Evolutionary conservation across 2,329 filamentous ascomycete genomes (phyloP), one percentile per base, ranked within the genome.

Genomic region (Xylaria sp.): DNA sequence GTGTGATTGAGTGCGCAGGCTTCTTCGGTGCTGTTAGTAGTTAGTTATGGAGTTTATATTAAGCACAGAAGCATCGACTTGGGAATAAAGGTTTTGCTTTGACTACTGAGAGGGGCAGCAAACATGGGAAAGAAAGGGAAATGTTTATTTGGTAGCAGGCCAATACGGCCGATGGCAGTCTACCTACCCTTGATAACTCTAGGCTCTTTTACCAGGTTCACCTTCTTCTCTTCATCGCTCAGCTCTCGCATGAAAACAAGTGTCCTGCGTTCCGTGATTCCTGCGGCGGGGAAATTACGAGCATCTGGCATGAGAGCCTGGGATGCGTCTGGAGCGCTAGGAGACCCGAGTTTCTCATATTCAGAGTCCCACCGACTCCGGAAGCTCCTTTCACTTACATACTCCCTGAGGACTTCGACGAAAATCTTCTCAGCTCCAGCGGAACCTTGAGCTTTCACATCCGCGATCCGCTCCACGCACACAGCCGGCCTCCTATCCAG

Each of bases 181-280:
- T 46, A 55, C 52, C 52, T 73, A 79, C 76, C 66, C 70, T 72
- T 76, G 43, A 78, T 70, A 60, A 75, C 67, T 48, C 51, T 60
- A 36, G 31, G 57, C n/a, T 66, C 15, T 52, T 46, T 25, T 39
- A 54, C 55, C n/a, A 67, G 3, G 70, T 67, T 54, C 12, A 33
- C 48, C 62, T 66, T 58, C 62, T 64, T 68, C 49, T 64, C 74
- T 9, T 79, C 68, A 15, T 69, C 54, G 23, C 28, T 72, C 20
- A 64, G 41, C 13, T 67, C 77, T n/a, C 81, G 79, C 81, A 88
- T 81, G 75, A 89, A 89, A 1, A 86, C 86, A 58, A 89, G 75
- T 18, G 81, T 85, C 68, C 87, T 80, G 28, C 80, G 78, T 79
- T 89, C 87, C 41, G 80, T 79, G 39, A 88, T 80, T 25, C 69